These are phyloP conservation scores for Sporisorium sorghi DNA, from an alignment of 1,284 basidiomycete species.

Conservation along the genomic window DNA sequence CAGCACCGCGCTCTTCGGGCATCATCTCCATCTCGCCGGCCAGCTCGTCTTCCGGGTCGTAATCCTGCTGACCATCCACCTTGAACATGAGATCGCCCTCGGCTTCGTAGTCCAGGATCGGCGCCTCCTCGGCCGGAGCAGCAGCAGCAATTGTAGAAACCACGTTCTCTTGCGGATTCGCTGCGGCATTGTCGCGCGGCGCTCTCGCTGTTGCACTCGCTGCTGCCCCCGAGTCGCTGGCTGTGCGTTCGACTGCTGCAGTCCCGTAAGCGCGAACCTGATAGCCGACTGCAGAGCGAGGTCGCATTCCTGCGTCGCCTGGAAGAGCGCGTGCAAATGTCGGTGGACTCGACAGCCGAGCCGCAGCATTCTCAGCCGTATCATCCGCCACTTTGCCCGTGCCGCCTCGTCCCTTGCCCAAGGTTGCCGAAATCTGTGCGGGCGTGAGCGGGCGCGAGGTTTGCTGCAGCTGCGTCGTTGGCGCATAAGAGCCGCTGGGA, in stretches of 20 bases:
- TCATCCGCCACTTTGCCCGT: background rate
- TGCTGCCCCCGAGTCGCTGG: background rate
- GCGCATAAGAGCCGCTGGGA: background rate
- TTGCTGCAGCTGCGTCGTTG: background rate
- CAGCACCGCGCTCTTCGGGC: slow-evolving; percentile 13
- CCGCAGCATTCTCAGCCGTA: background rate
- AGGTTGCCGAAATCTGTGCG: slow-evolving; percentile 17
- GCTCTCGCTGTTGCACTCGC: background rate
- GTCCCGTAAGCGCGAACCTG: slow-evolving; percentile 33
- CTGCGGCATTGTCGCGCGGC: slow-evolving; percentile 2
- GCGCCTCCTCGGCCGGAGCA: slow-evolving; percentile 1
- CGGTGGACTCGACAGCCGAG: slow-evolving; percentile 19
- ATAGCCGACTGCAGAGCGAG: slow-evolving; percentile 15
- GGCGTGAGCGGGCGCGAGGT: slow-evolving; percentile 11
- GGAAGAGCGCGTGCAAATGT: slow-evolving; percentile 10
- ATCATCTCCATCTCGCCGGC: slow-evolving; percentile 54
- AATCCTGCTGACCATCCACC: slow-evolving; percentile 33
- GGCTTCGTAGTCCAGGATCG: slow-evolving; percentile 30
- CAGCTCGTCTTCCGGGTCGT: slow-evolving; percentile 49
- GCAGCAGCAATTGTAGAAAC: background rate
- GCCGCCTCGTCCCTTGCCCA: slow-evolving; percentile 24
- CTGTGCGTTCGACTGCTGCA: slow-evolving; percentile 7
- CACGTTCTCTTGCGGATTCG: background rate
- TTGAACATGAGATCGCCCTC: slow-evolving; percentile 50
- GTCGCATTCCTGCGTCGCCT: slow-evolving; percentile 9